phyloP scores from a whole-genome alignment of 257 asterid genomes.

The Solanum tarijense region DNA sequence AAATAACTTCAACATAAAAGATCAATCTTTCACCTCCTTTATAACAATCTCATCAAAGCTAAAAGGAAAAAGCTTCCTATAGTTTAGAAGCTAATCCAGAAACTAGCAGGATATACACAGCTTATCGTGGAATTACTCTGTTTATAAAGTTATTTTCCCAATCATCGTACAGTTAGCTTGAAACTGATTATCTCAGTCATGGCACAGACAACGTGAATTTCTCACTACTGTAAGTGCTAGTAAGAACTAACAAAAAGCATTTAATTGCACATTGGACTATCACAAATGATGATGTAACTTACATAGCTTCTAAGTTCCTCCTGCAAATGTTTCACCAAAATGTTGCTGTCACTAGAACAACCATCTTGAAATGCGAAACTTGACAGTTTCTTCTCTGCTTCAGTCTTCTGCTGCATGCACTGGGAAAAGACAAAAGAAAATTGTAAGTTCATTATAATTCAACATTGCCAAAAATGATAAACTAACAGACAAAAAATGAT shows the following conservation, averaged over 20 bases:
- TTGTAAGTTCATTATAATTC: slow-evolving; percentile 8
- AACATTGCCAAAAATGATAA: not conserved
- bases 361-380: slow-evolving; percentile 34
- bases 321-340: slow-evolving; percentile 81
- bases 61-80: not conserved
- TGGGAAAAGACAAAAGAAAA: slow-evolving; percentile 20
- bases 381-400: slow-evolving; percentile 47
- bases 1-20: not conserved
- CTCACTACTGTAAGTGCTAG: not conserved
- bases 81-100: not conserved
- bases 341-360: slow-evolving; percentile 41
- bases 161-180: not conserved
- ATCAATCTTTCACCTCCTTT: not conserved
- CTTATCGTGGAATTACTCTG: not conserved
- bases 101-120: not conserved
- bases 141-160: not conserved
- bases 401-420: slow-evolving; percentile 68
- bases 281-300: slow-evolving; percentile 24
- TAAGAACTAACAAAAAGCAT: not conserved
- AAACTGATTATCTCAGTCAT: not conserved
- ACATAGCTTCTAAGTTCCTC: slow-evolving; percentile 86
- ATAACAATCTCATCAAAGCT: not conserved
- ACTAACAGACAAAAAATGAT: not conserved
- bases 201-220: not conserved
- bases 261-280: not conserved